Percentiles rank a stretch among this genome's conserved stretches.
These are phyloP conservation scores for Isatis lusitanica DNA, from an alignment of 441 rosid genomes.

Conservation along the genomic window DNA sequence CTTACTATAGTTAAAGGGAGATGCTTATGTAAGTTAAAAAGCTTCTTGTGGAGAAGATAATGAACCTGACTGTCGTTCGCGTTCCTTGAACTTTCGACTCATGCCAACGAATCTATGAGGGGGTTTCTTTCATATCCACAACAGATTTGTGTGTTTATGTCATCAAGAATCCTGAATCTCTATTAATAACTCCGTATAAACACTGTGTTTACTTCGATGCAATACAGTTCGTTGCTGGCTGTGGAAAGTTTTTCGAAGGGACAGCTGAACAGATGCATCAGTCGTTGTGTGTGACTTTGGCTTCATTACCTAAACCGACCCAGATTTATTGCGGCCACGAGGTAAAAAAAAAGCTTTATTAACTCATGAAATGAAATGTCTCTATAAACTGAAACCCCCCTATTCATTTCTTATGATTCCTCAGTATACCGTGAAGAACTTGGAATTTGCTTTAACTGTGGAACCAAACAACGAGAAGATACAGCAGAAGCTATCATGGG, in stretches of 20 bases:
- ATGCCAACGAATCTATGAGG: background rate
- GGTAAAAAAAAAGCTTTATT: constrained; percentile 42
- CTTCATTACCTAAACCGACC: constrained; percentile 80
- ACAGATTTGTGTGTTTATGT: background rate
- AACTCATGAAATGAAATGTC: background rate
- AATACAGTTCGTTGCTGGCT: constrained; percentile 82
- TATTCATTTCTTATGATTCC: constrained; percentile 22
- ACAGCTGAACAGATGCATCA: constrained; percentile 95
- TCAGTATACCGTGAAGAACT: constrained; percentile 89
- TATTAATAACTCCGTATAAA: background rate
- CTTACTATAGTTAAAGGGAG: background rate
- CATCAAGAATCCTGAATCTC: background rate
- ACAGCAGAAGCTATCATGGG: constrained; percentile 74
- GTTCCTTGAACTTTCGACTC: background rate
- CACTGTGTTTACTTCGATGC: constrained; percentile 3
- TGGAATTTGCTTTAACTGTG: constrained; percentile 73
- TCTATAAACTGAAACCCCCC: background rate
- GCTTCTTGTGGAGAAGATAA: background rate
- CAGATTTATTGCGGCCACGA: constrained; percentile 90
- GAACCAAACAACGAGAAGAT: constrained; percentile 72
- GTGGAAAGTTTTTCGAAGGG: constrained; percentile 97
- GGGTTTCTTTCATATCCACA: background rate
- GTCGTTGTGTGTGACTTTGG: constrained; percentile 80
- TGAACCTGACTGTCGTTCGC: background rate
- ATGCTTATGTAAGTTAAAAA: background rate